phyloP scores from a whole-genome alignment of 371 early-diverging fungal genomes.

The Rhizopus microsporus region DNA sequence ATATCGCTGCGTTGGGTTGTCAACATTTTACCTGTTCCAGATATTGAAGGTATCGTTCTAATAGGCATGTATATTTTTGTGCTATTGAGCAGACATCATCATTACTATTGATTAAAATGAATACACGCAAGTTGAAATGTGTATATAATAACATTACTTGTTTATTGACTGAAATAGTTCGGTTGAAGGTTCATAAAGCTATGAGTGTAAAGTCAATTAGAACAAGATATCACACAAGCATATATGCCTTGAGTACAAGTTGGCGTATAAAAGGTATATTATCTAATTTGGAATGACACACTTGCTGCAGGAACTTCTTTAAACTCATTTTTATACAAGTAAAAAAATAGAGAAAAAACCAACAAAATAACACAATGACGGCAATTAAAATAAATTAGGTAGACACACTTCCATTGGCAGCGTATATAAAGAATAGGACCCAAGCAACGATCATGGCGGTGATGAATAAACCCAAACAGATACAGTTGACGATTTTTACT shows the following conservation, averaged over 20 bases:
- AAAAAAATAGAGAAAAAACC: too few relatives aligned
- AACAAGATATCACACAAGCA: neutral
- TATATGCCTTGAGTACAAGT: neutral
- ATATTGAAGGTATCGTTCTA: slow-evolving; percentile 9
- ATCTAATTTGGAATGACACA: neutral
- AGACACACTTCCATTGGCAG: slow-evolving; percentile 22
- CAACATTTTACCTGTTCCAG: slow-evolving; percentile 12
- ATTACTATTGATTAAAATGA: too few relatives aligned
- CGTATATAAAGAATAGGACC: slow-evolving; percentile 35
- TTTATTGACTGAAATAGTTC: neutral
- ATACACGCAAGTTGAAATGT: too few relatives aligned
- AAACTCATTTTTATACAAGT: neutral
- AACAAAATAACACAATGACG: neutral
- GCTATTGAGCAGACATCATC: too few relatives aligned
- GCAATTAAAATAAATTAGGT: slow-evolving; percentile 9
- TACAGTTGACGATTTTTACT: slow-evolving; percentile 16
- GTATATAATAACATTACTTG: neutral
- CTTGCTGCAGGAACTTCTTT: too few relatives aligned
- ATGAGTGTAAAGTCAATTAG: neutral
- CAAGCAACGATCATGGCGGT: slow-evolving; percentile 22
- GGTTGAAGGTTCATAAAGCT: neutral
- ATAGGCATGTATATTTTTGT: slow-evolving; percentile 2
- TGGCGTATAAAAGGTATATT: neutral
- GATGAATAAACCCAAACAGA: slow-evolving; percentile 20
- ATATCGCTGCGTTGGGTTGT: too few relatives aligned